Base-by-base conservation (phyloP, 495 filamentous ascomycete genomes). In the Aspergillus coremiiformis region DNA sequence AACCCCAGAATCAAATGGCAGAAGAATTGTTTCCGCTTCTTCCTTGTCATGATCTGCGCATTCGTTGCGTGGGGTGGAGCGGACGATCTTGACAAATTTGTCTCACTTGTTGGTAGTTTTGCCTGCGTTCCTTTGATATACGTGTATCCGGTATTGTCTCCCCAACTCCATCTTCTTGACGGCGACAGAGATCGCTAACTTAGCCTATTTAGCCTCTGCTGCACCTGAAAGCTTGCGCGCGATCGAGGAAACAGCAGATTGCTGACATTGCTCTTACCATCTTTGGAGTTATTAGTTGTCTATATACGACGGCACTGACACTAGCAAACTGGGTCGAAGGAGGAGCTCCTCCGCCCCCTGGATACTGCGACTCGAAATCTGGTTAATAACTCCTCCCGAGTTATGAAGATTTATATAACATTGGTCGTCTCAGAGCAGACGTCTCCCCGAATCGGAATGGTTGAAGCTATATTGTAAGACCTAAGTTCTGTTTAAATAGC, bases 1-100 rank as follows among this genome's bases (percentile, higher is more conserved):
- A 95, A 96, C 66, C 87, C 86, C 1, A 85, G 82, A 47, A 95
- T 97, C 75, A 98, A 98, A 72, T 96, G 92, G 92, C 84, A 94
- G 77, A 98, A 98, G 82, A 98, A 98, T 58, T 73, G 83, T 48
- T 97, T 93, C 74, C 85, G 93, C 29, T 97, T 96, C 72, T 82
- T 90, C 60, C 79, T 96, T 35, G 93, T 97, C 48, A 78, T 86
- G 56, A 62, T 90, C 27, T 96, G 91, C 62, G 87, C 90, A 3
- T 60, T 86, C 35, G 84, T 96, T 55, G 90, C 90, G 1, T 97
- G 90, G 90, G 81, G 82, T 52, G 93, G 93, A 47, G 90, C 93
- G 4, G 86, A 88, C 56, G 85, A 96, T 71, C 75, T 98, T 49
- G 93, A 98, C 71, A 96, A 96, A 67, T 97, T 98, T 64, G 93